Evolutionary conservation across 257 asterid species (phyloP), one percentile per base, ranked within the genome.

Genomic region (Solanum pimpinellifolium): DNA sequence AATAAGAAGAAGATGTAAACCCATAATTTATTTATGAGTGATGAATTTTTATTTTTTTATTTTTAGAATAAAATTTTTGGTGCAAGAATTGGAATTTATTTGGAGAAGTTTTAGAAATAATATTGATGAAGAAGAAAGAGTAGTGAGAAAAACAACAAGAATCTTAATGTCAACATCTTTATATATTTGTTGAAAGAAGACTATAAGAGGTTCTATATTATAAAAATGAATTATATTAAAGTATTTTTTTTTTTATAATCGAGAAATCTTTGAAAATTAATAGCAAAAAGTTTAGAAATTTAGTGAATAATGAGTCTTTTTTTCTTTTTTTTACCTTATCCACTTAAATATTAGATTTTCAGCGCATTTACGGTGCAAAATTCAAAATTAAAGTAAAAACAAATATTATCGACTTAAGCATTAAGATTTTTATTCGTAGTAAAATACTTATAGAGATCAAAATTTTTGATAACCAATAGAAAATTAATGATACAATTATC

Each of bases 91-190:
- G 84, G 42, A 80, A 15, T 80, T 47, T 29, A 25, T 80, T 47
- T 80, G 68, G 27, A 78, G 84, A 78, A 78, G 6, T 78, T 25
- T 46, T 44, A 41, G 84, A 25, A 78, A 5, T 25, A 80, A 3
- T 49, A 18, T 81, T 81, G 85, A 49, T 29, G 85, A 81, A 47
- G 69, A 81, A 80, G 68, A 49, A 78, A 49, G 69, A 47, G 35
- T 27, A 29, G 27, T 10, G 20, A 25, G 29, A 80, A n/a, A 44
- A 78, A 44, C 8, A 41, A 76, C 35, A 23, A 78, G 41, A 80
- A 47, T 80, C 46, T 81, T 49, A 11, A 5, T 81, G 85, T 5
- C 85, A 6, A 81, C 85, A 81, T 81, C 69, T 7, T 14, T 81
- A 49, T 81, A 80, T 29, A 29, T 47, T 76, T 16, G 42, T 2